phyloP scores from a whole-genome alignment of 768 basidiomycete genomes.

The Tylopilus vinaceipallidus region DNA sequence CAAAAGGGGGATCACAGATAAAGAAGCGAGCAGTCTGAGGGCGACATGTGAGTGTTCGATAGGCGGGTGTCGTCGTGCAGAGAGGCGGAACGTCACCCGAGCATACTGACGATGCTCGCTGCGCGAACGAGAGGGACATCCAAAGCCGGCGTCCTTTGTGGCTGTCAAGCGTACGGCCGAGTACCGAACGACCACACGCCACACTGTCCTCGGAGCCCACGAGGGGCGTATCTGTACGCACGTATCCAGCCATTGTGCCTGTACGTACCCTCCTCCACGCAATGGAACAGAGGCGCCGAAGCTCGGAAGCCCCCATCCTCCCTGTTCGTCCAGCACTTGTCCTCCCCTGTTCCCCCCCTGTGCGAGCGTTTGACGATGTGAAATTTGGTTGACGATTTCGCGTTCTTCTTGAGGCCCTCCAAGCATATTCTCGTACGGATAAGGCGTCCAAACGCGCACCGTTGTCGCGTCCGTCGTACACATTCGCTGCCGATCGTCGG shows the following conservation, averaged over 20 bases:
- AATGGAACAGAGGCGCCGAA: background rate
- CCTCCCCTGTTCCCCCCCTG: too few relatives aligned
- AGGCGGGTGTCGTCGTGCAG: too few relatives aligned
- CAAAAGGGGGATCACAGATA: too few relatives aligned
- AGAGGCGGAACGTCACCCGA: too few relatives aligned
- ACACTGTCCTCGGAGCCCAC: constrained; percentile 8
- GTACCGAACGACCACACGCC: background rate
- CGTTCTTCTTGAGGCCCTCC: background rate
- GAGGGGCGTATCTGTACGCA: background rate
- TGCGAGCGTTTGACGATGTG: constrained; percentile 4
- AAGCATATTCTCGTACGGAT: background rate
- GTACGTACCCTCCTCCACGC: background rate
- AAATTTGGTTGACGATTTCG: constrained; percentile 1
- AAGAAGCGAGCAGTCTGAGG: too few relatives aligned
- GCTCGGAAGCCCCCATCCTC: background rate
- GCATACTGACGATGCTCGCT: too few relatives aligned
- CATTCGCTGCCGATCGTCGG: background rate
- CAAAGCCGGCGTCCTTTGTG: too few relatives aligned
- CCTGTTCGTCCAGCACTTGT: too few relatives aligned
- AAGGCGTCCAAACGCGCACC: background rate
- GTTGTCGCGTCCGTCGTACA: background rate
- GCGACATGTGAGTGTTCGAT: too few relatives aligned
- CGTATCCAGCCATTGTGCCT: background rate
- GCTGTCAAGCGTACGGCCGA: too few relatives aligned
- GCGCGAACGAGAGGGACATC: too few relatives aligned